Evolutionary conservation across 805 yeast species (phyloP), one percentile per base, ranked within the genome.

Genomic region (Suhomyces kilbournensis): DNA sequence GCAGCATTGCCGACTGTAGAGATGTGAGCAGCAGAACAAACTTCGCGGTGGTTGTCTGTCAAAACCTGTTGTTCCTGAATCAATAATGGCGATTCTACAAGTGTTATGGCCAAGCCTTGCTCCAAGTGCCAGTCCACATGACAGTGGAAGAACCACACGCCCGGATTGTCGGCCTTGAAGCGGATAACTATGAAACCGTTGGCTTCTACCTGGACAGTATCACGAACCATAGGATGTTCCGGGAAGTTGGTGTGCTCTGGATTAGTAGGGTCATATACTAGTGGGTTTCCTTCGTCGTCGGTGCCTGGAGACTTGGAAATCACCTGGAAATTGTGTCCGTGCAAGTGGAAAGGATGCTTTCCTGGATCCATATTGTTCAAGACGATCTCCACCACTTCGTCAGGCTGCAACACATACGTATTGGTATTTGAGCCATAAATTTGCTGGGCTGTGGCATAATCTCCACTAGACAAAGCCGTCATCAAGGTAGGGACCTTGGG

Each of bases 81-180:
- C 34, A 74, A 72, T 49, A 73, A 61, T 19, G 94, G 93, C 28
- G 87, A 88, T 67, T 88, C 96, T 42, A 88, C 74, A 35, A 88
- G 79, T 1, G 82, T 81, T 48, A 86, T 74, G 7, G 92, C 92
- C 50, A 88, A 75, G 26, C 96, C 96, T 71, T 88, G 94, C 59
- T 83, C 86, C 66, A 88, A 79, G 70, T 88, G 96, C 86, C 91
- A 88, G 62, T 88, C 93, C 51, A 88, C 81, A 64, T 89, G 96
- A 70, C 97, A 91, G 67, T 91, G 97, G 84, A 91, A 88, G 55
- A 87, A 82, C 97, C 97, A 92, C 23, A 90, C 85, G 52, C 97
- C 97, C 2, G 97, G 97, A 62, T 92, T 91, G 62, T 87, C 83
- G 10, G 97, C 90, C 60, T 74, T 79, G 68, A 90, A 90, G 58